Evolutionary conservation across 1,139 yeast species (phyloP), one percentile per base, ranked within the genome.

Genomic region (Suhomyces panamericanus): DNA sequence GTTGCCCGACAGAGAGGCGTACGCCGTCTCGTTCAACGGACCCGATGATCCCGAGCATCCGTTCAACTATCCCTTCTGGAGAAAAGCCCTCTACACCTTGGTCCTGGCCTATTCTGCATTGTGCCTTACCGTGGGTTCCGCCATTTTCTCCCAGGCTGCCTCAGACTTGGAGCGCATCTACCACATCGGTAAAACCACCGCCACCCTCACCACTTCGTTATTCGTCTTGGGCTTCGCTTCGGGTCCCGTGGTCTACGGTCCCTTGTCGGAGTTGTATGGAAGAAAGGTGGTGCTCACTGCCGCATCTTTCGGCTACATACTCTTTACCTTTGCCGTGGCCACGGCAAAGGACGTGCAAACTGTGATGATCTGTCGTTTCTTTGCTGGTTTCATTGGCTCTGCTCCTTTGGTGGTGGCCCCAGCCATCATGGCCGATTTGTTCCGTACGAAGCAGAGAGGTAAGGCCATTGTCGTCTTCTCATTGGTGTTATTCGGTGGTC

Each of bases 371-470:
- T 79, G 88, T 62, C 76, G 96, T 49, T 87, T 86, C 62, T 84
- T 87, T 59, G 81, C 82, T 30, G 95, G 95, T 33, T 74, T 82
- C 53, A 64, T 83, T 44, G 95, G 95, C 49, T 87, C 93, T 14
- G 87, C 93, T 8, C 87, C 95, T 0, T 63, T 88, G 59, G 93
- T 87, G 15, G 87, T 86, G 32, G 90, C 86, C 8, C 95, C 95
- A 20, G 95, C 95, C 27, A 78, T 87, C 0, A 82, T 87, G 72
- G 84, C 93, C 4, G 96, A 88, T 60, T 72, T 87, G 70, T 87
- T 80, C 59, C 76, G 75, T 49, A 78, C 82, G 47, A 62, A 62
- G 24, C 55, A 71, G 12, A 77, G 96, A 62, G 96, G 96, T 52
- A 77, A 74, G 31, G 89, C 90, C 9, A 69, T 86, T 55, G 73